Conservation (phyloP, 257 asterid genomes). For the Solanum chmielewskii region DNA sequence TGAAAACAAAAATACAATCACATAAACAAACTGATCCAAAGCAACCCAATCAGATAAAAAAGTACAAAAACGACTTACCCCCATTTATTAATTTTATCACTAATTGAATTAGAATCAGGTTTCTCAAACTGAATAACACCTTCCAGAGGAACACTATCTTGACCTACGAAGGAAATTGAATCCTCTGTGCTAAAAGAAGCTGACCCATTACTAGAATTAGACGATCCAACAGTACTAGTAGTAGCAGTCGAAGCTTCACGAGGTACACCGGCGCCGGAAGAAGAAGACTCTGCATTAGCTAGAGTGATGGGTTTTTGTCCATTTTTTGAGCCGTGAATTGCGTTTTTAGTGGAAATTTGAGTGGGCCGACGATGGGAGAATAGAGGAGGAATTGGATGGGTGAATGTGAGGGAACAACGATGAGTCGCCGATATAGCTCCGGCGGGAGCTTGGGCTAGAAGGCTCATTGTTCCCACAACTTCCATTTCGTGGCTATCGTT, state of each 20-base stretch:
- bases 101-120: constrained; percentile 27
- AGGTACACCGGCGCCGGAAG: constrained; percentile 22
- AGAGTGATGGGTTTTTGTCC: constrained; percentile 27
- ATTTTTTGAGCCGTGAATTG: constrained; percentile 9
- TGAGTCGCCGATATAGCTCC: constrained; percentile 49
- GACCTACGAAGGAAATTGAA: constrained; percentile 41
- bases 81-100: constrained; percentile 39
- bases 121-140: constrained; percentile 85
- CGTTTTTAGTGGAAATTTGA: constrained; percentile 19
- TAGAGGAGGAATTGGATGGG: constrained; percentile 49
- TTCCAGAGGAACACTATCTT: constrained; percentile 52
- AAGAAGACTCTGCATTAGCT: constrained; percentile 26
- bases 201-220: not conserved
- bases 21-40: not conserved
- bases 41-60: too few relatives aligned
- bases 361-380: constrained; percentile 44
- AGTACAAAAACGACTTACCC: constrained; percentile 26
- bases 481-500: not conserved
- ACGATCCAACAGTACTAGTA: not conserved
- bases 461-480: constrained; percentile 8
- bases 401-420: constrained; percentile 51
- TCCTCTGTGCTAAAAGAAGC: constrained; percentile 1
- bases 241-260: constrained; percentile 21
- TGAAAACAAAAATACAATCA: constrained; percentile 3
- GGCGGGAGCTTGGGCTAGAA: constrained; percentile 39